Percentiles rank a stretch among this genome's conserved stretches.
phyloP scores from a whole-genome alignment of 169 alveolate species.

The Eimeria tenella region DNA sequence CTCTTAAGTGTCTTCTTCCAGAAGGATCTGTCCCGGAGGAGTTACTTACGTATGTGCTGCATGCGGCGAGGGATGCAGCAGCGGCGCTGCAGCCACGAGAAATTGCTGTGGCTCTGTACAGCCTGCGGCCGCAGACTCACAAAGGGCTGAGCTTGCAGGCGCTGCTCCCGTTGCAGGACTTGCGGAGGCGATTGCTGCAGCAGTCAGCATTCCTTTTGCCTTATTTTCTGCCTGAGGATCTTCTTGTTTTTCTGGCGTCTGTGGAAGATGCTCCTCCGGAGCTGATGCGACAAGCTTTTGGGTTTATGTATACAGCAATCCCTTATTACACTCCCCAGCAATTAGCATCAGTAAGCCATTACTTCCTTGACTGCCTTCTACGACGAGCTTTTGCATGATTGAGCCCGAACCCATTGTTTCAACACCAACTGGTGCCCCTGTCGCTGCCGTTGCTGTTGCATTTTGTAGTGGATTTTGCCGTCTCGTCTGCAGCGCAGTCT shows the following conservation, averaged over 20 bases:
- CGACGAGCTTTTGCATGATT: neutral
- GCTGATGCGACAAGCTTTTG: conserved; percentile 24
- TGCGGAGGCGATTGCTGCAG: conserved; percentile 1
- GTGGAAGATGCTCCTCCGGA: neutral
- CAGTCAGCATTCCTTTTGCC: neutral
- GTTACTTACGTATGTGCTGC: neutral
- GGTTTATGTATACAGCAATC: conserved; percentile 1
- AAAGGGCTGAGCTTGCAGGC: neutral
- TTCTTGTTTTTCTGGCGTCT: neutral
- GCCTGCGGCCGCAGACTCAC: conserved; percentile 29
- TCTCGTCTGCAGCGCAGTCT: too few relatives aligned
- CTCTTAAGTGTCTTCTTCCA: conserved; percentile 15
- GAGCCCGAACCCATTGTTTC: neutral
- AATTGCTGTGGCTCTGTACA: conserved; percentile 31
- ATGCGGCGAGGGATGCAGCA: neutral
- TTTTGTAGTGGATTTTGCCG: too few relatives aligned
- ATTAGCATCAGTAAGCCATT: neutral
- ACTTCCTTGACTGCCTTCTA: too few relatives aligned
- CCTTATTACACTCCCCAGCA: conserved; percentile 5
- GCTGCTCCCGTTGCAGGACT: neutral
- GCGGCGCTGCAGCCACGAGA: conserved; percentile 14
- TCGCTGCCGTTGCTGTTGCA: neutral
- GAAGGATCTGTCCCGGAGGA: conserved; percentile 15
- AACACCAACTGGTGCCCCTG: neutral
- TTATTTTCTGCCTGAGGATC: conserved; percentile 9